Conservation (phyloP, 805 yeast species). For the Candida peoriensis region DNA sequence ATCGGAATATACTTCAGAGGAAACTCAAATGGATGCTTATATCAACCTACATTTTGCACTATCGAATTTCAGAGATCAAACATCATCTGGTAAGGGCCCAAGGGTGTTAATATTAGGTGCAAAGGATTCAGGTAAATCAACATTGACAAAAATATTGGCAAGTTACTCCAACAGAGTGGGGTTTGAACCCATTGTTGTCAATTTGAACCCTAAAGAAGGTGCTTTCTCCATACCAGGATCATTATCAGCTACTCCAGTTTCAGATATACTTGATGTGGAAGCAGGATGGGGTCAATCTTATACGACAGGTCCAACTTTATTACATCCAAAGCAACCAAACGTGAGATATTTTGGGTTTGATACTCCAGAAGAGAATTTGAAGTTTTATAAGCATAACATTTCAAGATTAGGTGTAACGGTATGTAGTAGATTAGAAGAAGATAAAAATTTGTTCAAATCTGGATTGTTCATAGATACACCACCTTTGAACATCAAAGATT, state of each 20-base stretch:
- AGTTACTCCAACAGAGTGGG: constrained; percentile 76
- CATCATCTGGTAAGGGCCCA: constrained; percentile 27
- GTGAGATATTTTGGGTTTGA: constrained; percentile 77
- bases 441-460: constrained; percentile 36
- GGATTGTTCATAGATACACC: constrained; percentile 79
- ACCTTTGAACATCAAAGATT: constrained; percentile 46
- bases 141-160: constrained; percentile 60
- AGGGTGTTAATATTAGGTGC: constrained; percentile 69
- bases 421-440: constrained; percentile 44
- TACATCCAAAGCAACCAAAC: constrained; percentile 87
- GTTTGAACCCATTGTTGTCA: constrained; percentile 65
- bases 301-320: constrained; percentile 68
- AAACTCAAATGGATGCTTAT: constrained; percentile 58
- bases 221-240: constrained; percentile 79
- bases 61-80: constrained; percentile 43
- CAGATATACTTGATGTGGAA: constrained; percentile 77
- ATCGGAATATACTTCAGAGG: constrained; percentile 65
- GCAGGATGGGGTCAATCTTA: constrained; percentile 73
- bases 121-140: constrained; percentile 70
- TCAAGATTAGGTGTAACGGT: constrained; percentile 30
- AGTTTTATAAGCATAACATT: constrained; percentile 21
- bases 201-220: constrained; percentile 71
- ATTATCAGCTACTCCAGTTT: constrained; percentile 74
- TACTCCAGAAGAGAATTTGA: constrained; percentile 45
- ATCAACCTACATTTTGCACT: constrained; percentile 72